These are phyloP conservation scores for Hibiscus syriacus DNA, from an alignment of 345 rosid species.

Conservation along the genomic window DNA sequence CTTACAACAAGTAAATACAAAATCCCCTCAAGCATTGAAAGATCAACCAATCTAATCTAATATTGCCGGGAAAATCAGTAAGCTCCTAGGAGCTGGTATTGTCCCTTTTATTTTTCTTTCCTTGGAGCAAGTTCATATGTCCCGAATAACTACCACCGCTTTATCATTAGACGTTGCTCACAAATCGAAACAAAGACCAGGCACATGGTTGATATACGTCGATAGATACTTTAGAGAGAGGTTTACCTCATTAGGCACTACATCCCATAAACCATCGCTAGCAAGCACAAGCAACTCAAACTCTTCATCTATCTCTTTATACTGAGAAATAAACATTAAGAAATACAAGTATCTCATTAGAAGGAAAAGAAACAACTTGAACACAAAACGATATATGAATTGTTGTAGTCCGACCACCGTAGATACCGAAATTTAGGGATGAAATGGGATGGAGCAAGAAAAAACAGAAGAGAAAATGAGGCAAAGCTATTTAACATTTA, in stretches of 20 bases:
- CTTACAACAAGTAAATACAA: neutral
- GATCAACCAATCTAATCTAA: neutral
- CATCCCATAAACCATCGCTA: constrained; percentile 98
- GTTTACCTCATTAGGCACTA: constrained; percentile 81
- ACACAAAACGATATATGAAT: no score
- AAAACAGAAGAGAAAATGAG: neutral
- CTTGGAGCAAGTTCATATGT: no score
- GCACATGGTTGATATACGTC: neutral
- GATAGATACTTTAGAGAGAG: neutral
- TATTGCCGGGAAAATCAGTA: neutral
- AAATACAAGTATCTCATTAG: no score
- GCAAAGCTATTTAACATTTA: neutral
- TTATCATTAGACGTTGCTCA: neutral
- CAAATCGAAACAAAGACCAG: neutral
- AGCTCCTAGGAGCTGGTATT: no score
- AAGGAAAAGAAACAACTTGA: no score
- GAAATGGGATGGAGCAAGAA: neutral
- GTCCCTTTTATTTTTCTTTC: no score
- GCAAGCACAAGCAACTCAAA: constrained; percentile 87
- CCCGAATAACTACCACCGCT: neutral
- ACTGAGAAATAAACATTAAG: constrained; percentile 35
- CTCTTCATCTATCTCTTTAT: constrained; percentile 62
- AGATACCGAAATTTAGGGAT: no score
- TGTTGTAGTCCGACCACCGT: neutral
- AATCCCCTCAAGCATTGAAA: neutral